These are phyloP conservation scores for Fomitopsis pulvina DNA, from an alignment of 768 basidiomycete genomes.

Conservation along the genomic window DNA sequence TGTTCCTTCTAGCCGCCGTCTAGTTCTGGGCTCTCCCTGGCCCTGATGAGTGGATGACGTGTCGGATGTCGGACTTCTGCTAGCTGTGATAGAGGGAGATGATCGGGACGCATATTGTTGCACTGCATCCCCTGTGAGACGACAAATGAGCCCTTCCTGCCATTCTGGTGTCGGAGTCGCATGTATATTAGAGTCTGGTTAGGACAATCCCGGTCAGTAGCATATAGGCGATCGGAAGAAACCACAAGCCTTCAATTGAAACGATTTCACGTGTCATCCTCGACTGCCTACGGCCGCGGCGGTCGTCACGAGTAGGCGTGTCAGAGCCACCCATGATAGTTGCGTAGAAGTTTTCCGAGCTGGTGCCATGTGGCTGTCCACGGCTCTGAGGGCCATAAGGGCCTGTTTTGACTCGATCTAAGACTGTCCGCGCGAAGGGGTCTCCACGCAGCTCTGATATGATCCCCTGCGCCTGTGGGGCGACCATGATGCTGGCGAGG, in stretches of 20 bases:
- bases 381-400: slow-evolving; percentile 78
- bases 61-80: slow-evolving; percentile 6
- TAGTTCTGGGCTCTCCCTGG: slow-evolving; percentile 4
- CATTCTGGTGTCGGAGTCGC: slow-evolving; percentile 62
- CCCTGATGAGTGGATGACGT: slow-evolving; percentile 7
- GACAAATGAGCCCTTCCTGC: slow-evolving; percentile 66
- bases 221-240: not conserved
- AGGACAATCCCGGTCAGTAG: not conserved
- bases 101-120: not conserved
- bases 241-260: slow-evolving; percentile 38
- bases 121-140: slow-evolving; percentile 26
- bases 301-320: slow-evolving; percentile 15
- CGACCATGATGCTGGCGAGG: slow-evolving; percentile 75
- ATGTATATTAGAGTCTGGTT: slow-evolving; percentile 14
- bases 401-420: slow-evolving; percentile 69
- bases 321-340: slow-evolving; percentile 27
- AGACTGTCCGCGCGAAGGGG: slow-evolving; percentile 69
- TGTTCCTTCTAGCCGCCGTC: slow-evolving; percentile 7
- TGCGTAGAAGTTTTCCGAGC: slow-evolving; percentile 17
- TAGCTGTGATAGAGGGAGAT: not conserved
- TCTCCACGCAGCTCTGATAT: slow-evolving; percentile 63
- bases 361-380: slow-evolving; percentile 12
- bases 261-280: slow-evolving; percentile 75
- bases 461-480: slow-evolving; percentile 54
- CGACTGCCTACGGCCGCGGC: slow-evolving; percentile 58